Base-by-base conservation (phyloP, 1,284 basidiomycete species). In the Ceraceosorus guamensis region DNA sequence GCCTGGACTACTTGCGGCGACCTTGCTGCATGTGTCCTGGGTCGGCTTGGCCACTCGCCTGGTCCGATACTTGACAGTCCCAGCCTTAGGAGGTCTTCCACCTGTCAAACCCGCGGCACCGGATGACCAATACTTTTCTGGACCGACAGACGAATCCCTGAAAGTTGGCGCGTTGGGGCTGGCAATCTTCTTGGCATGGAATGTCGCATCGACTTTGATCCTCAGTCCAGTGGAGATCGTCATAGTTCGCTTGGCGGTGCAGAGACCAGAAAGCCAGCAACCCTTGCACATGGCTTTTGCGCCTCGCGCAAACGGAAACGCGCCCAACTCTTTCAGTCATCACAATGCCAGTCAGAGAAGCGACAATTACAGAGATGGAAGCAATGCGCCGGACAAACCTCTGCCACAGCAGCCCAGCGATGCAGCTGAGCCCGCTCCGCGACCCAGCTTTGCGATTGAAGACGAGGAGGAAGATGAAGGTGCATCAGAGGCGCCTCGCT, bases 201-300 rank as follows among this genome's bases (percentile, higher is more conserved):
- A 62, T 47, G 53, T 70, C 6, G 31, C 65, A 52, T 64, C 63
- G 45, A 66, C 66, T 3, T 30, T 66, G 5, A 56, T 70, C 1
- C 60, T 71, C 14, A 63, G 67, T 11, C 72, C 72, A n/a, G 53
- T 76, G 46, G 72, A 76, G 47, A 70, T 67, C 39, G 67, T 67
- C 33, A 66, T 69, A 52, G 66, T 76, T 5, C 61, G 73, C 11
- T 59, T 76, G 24, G 58, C 65, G 41, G 64, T 65, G 14, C 73
- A 76, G 54, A 57, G 70, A 14, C 67, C 71, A 6, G 68, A 70
- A 48, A 48, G 63, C 18, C 67, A 73, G 58, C 68, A 72, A 48
- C 71, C 71, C 30, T 56, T 73, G 18, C 71, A 73, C 56, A 48
- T 70, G 6, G 71, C 71, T 16, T 73, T 71, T 35, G 70, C 70